Percentiles rank a stretch among this genome's conserved stretches.
Conservation (phyloP, 2,329 filamentous ascomycete genomes). For the Acarospora socialis region DNA sequence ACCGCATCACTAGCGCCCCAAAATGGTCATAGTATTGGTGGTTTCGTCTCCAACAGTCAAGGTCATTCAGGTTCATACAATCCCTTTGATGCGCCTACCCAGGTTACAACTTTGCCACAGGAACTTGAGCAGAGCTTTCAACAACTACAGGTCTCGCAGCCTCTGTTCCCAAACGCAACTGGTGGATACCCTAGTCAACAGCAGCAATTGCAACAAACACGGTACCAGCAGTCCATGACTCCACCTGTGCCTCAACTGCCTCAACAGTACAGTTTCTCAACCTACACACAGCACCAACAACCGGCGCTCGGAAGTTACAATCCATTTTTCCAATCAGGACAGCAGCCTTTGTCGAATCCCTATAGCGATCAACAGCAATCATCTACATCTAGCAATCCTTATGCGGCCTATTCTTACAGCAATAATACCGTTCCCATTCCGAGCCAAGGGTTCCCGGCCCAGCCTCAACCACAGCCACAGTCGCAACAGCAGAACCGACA, state of each 20-base stretch:
- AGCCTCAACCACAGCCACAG: constrained; percentile 10
- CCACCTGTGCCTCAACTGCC: constrained; percentile 26
- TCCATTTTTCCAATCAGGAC: constrained; percentile 28
- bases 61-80: constrained; percentile 52
- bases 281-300: constrained; percentile 24
- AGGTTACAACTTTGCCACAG: constrained; percentile 20
- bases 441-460: constrained; percentile 17
- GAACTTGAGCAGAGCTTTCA: constrained; percentile 60
- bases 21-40: too few relatives aligned
- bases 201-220: constrained; percentile 24
- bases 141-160: constrained; percentile 56
- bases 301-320: constrained; percentile 24
- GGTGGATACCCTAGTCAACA: constrained; percentile 41
- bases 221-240: constrained; percentile 29
- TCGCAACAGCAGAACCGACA: constrained; percentile 17
- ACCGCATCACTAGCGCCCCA: constrained; percentile 19
- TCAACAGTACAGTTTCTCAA: constrained; percentile 22
- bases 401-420: too few relatives aligned
- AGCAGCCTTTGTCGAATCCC: constrained; percentile 5
- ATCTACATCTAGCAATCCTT: too few relatives aligned
- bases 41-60: too few relatives aligned
- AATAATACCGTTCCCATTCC: too few relatives aligned
- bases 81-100: constrained; percentile 45
- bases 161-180: constrained; percentile 62
- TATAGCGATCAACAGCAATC: constrained; percentile 5